These are phyloP conservation scores for Benincasa hispida DNA, from an alignment of 306 rosid species.

Conservation along the genomic window DNA sequence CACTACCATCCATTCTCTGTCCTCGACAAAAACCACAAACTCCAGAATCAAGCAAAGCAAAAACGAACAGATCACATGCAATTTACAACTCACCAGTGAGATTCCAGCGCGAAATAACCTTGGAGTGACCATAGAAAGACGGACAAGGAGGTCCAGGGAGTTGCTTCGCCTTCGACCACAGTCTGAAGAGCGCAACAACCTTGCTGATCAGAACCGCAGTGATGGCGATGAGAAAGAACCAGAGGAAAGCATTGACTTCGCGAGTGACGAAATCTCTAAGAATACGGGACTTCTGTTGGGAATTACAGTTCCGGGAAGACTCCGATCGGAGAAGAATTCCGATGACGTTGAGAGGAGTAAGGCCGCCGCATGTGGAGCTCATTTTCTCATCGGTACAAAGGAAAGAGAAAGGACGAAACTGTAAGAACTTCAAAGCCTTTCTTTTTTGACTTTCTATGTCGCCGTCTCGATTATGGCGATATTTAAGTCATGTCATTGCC, in stretches of 20 bases:
- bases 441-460: not conserved
- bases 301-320: conserved; percentile 9
- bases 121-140: conserved; percentile 44
- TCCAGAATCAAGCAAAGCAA: not conserved
- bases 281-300: conserved; percentile 11
- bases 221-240: conserved; percentile 40
- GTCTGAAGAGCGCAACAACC: conserved; percentile 16
- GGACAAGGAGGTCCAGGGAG: conserved; percentile 58
- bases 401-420: not conserved
- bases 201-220: conserved; percentile 32
- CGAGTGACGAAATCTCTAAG: conserved; percentile 37
- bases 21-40: not conserved
- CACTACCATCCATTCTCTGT: not conserved
- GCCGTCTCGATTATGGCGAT: not conserved
- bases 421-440: not conserved
- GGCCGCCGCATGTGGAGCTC: conserved; percentile 19
- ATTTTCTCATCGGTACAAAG: conserved; percentile 29
- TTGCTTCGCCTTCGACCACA: conserved; percentile 32
- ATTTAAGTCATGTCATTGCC: not conserved
- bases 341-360: conserved; percentile 14
- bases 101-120: conserved; percentile 35
- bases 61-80: not conserved
- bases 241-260: conserved; percentile 65
- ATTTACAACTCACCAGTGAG: conserved; percentile 28
- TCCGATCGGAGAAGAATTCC: conserved; percentile 23